phyloP scores from a whole-genome alignment of 2,329 filamentous ascomycete species.

The Fusarium praegraminearum region DNA sequence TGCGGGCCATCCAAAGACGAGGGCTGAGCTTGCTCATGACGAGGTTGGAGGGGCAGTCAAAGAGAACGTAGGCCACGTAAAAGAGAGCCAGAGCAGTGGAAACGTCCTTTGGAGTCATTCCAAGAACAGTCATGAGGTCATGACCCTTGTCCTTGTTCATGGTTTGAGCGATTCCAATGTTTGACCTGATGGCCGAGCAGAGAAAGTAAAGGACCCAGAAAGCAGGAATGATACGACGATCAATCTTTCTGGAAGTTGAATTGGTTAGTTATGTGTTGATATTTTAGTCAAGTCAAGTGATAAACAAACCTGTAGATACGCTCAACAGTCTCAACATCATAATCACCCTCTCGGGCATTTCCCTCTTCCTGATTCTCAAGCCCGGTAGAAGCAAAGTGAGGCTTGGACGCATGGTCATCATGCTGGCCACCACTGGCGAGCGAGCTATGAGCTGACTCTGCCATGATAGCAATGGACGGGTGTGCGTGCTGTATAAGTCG shows the following conservation, averaged over 20 bases:
- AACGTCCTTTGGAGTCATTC: slow-evolving; percentile 78
- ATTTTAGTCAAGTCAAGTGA: background rate
- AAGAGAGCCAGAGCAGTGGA: slow-evolving; percentile 89
- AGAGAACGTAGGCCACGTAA: slow-evolving; percentile 92
- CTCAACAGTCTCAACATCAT: slow-evolving; percentile 65
- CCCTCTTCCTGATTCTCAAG: slow-evolving; percentile 50
- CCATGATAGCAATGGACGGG: slow-evolving; percentile 67
- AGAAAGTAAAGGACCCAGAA: slow-evolving; percentile 94
- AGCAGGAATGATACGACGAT: slow-evolving; percentile 73
- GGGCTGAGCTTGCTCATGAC: slow-evolving; percentile 88
- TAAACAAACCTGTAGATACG: slow-evolving; percentile 59
- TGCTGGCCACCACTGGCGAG: slow-evolving; percentile 52
- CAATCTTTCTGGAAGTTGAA: slow-evolving; percentile 59
- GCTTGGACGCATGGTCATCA: slow-evolving; percentile 38
- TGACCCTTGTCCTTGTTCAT: slow-evolving; percentile 82
- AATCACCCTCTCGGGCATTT: slow-evolving; percentile 55
- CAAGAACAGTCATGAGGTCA: slow-evolving; percentile 78
- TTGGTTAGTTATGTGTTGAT: slow-evolving; percentile 5
- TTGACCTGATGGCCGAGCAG: slow-evolving; percentile 90
- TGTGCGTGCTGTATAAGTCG: slow-evolving; percentile 61
- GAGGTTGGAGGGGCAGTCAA: slow-evolving; percentile 89
- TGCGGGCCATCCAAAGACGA: slow-evolving; percentile 90
- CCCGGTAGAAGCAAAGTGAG: slow-evolving; percentile 36
- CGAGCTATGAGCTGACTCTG: slow-evolving; percentile 50
- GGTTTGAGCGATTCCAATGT: slow-evolving; percentile 92